Percentiles rank a stretch among this genome's conserved stretches.
Evolutionary conservation across 164 flowering plant species (phyloP).

Genomic region (Chimonanthus salicifolius): DNA sequence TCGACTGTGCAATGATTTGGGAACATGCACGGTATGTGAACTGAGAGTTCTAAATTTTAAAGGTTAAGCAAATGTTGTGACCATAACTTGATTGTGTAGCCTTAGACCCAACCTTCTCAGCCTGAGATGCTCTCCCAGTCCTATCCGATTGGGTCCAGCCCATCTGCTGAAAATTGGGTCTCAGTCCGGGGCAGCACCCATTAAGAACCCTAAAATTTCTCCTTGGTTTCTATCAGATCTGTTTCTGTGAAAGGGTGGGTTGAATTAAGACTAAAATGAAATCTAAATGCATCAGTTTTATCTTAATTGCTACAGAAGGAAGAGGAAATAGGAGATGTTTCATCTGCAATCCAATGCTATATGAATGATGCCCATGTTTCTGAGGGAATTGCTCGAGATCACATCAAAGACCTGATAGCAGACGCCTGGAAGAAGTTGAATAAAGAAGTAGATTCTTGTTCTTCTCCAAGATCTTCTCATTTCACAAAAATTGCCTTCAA

Average conservation of each 20-base stretch:
- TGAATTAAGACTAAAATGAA: too few species aligned
- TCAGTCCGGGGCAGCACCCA: too few species aligned
- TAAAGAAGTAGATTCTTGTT: background rate
- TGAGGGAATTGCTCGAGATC: slow-evolving; percentile 10
- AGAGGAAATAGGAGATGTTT: slow-evolving; percentile 13
- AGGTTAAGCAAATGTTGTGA: too few species aligned
- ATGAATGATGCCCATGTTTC: slow-evolving; percentile 11
- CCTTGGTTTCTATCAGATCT: too few species aligned
- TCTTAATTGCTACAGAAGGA: slow-evolving; percentile 7
- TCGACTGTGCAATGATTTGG: slow-evolving; percentile 5
- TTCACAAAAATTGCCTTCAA: slow-evolving; percentile 5
- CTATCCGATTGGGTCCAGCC: too few species aligned
- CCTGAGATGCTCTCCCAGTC: too few species aligned
- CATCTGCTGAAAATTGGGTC: too few species aligned
- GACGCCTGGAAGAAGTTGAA: slow-evolving; percentile 21
- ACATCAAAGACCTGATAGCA: slow-evolving; percentile 6
- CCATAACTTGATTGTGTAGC: background rate
- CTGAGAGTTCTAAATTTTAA: too few species aligned
- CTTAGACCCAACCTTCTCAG: too few species aligned
- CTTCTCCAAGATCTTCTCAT: background rate
- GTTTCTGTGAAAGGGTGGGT: too few species aligned
- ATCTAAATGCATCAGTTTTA: too few species aligned
- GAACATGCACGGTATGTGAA: background rate
- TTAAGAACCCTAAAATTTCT: too few species aligned
- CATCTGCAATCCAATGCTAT: slow-evolving; percentile 16